Base-by-base conservation (phyloP, 768 basidiomycete genomes). In the Agrocybe praecox region DNA sequence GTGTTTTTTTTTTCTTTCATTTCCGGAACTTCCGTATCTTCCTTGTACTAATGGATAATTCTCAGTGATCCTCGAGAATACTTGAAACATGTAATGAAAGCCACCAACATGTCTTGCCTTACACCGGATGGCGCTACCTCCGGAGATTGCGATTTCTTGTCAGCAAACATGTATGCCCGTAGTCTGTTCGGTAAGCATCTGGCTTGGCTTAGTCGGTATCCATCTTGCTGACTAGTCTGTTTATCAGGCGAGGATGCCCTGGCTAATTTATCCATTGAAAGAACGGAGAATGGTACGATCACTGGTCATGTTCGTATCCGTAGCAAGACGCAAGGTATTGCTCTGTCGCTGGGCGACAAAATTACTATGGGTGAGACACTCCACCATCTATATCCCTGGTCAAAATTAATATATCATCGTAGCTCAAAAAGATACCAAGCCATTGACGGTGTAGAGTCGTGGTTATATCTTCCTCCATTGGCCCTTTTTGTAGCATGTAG, bases 261-360 rank as follows among this genome's bases (percentile, higher is more conserved):
- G 23, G 96, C 96, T 47, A 99, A 99, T 71, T 73, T 98, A 62
- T 93, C 90, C 58, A 87, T 99, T 59, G 96, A 99, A 69, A 83
- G 89, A 65, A 88, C 90, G 44, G 90, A 94, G 54, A 75, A 77
- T 11, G 94, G 94, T 0, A 82, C 80, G 6, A 88, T 98, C 55
- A 88, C 88, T 14, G 96, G 96, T 0, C 96, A 98, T 72, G 94
- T 98, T 9, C 86, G 96, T 50, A 98, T 98, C 68, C 85, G 96
- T 56, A 94, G 92, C 68, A 98, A 98, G 77, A 98, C 96, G 21
- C 96, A 98, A 71, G 96, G 96, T 52, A 98, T 98, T 59, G 96
- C 96, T 1, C 78, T 98, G 59, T 93, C 92, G 17, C 72, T 99
- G 59, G 96, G 94, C n/a, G 94, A 96, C 72, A 81, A 87, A 66